Base-by-base conservation (phyloP, 345 rosid genomes). In the Aethionema arabicum region DNA sequence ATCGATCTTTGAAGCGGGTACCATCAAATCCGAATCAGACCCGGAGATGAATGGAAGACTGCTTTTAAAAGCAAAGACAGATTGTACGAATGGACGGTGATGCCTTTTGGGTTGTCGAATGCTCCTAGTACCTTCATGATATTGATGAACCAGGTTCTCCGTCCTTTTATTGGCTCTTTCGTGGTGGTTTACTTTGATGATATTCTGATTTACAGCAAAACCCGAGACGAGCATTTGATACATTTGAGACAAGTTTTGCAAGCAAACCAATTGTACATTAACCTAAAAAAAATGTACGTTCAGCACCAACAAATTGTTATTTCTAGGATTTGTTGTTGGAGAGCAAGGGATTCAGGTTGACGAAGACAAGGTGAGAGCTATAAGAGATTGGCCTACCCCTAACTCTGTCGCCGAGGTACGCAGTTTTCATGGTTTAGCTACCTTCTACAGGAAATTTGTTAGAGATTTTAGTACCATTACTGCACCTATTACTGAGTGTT, bases 101-200 rank as follows among this genome's bases (percentile, higher is more conserved):
- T 21, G 27, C 27, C 27, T 21, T 21, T 21, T 2, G 27, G 27
- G 27, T 21, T 21, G 27, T 21, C 27, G 2, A 21, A 21, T 21
- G 27, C 27, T 21, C 27, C 27, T 21, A 21, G 27, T 21, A 21
- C 27, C 27, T 21, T 21, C 27, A 21, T 21, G 27, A 1, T 1
- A 21, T 21, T 21, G 27, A 45, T 45, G 54, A 49, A 49, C 5
- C 30, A 49, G 5, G 4, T 49, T 13, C 11, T 49, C 6, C 5
- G 54, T 5, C 27, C 5, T 14, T 49, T 12, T 4, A 49, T 49
- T 12, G 54, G 30, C 2, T 5, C 2, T 4, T 12, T 49, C 21
- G 54, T 49, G 5, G 54, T 49, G 6, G 54, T 49, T 5, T 49
- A 49, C 30, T 49, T 49, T n/a, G 50, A 45, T 45, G 50, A 45